phyloP scores from a whole-genome alignment of 352 stramenopile genomes.

The Pythium chondricola region DNA sequence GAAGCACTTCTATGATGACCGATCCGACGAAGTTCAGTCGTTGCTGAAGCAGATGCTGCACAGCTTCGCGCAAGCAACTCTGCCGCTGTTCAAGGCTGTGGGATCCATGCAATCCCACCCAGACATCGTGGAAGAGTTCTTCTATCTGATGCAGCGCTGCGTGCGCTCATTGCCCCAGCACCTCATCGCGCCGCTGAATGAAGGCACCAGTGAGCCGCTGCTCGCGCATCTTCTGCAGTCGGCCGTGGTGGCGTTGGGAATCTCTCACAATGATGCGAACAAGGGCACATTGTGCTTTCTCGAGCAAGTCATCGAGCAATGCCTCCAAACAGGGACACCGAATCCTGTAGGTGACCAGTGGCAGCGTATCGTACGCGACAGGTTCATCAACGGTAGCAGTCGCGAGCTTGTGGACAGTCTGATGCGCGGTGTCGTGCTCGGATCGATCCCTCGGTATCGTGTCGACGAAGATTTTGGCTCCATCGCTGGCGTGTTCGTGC shows the following conservation, averaged over 20 bases:
- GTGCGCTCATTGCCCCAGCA: conserved; percentile 80
- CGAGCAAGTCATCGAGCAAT: conserved; percentile 43
- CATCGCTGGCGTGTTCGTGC: conserved; percentile 60
- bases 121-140: conserved; percentile 95
- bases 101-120: conserved; percentile 71
- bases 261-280: conserved; percentile 93
- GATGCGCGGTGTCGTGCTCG: conserved; percentile 57
- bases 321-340: conserved; percentile 14
- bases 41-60: conserved; percentile 55
- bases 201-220: conserved; percentile 25
- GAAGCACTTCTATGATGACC: conserved; percentile 53
- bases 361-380: conserved; percentile 21
- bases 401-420: conserved; percentile 59
- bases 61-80: conserved; percentile 67
- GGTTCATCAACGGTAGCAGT: conserved; percentile 11
- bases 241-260: conserved; percentile 78
- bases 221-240: conserved; percentile 81
- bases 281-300: conserved; percentile 92
- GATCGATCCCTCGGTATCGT: conserved; percentile 43
- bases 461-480: conserved; percentile 82
- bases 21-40: conserved; percentile 13
- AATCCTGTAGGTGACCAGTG: conserved; percentile 11
- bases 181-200: conserved; percentile 23
- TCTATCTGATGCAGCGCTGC: conserved; percentile 91
- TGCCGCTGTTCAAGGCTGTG: conserved; percentile 70